Conservation (phyloP, 306 rosid genomes). For the Quercus aquifolioides region DNA sequence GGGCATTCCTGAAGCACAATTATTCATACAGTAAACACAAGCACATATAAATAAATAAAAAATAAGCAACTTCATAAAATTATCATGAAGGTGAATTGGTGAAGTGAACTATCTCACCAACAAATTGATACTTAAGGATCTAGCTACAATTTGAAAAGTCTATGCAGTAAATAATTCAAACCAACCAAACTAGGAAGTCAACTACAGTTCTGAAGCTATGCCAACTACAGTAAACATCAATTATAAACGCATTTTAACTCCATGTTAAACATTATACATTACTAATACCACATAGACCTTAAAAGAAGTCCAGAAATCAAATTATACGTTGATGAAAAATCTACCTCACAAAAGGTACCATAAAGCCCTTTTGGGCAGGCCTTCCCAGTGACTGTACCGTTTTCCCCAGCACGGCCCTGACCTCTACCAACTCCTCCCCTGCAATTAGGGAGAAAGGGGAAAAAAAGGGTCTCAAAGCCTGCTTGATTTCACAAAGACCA, state of each 20-base stretch:
- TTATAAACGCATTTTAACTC: neutral
- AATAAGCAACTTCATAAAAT: neutral
- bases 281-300: neutral
- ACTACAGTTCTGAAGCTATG: neutral
- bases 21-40: neutral
- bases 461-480: neutral
- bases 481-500: neutral
- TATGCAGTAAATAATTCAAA: neutral
- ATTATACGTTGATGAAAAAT: constrained; percentile 16
- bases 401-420: constrained; percentile 73
- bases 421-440: constrained; percentile 94
- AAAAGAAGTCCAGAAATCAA: constrained; percentile 2
- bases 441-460: constrained; percentile 20
- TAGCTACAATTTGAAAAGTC: neutral
- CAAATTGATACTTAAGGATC: neutral
- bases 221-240: neutral
- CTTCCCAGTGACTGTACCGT: constrained; percentile 77
- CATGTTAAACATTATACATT: neutral
- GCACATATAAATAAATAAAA: neutral
- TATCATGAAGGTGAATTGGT: neutral
- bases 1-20: constrained; percentile 81
- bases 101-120: neutral
- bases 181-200: constrained; percentile 5
- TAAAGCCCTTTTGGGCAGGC: constrained; percentile 87
- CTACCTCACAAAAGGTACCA: constrained; percentile 90